phyloP scores from a whole-genome alignment of 83 land plant genomes.

The Diphasiastrum complanatum region DNA sequence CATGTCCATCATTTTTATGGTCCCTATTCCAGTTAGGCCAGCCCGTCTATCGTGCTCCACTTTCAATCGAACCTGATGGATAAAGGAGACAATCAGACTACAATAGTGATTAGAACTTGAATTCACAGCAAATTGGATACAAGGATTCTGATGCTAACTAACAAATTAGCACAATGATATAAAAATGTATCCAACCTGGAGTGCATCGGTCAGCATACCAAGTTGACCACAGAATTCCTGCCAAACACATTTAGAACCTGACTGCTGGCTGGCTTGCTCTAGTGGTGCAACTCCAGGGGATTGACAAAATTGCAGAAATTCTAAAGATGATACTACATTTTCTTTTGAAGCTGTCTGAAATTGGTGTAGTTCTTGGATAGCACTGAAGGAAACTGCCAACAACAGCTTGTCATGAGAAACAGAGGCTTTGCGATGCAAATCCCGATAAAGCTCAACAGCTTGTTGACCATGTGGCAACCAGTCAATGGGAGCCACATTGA shows the following conservation, averaged over 20 bases:
- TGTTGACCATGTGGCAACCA: constrained; percentile 89
- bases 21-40: constrained; percentile 23
- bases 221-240: constrained; percentile 46
- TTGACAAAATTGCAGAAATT: not conserved
- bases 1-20: constrained; percentile 41
- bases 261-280: constrained; percentile 9
- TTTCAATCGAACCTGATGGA: constrained; percentile 50
- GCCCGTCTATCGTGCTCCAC: constrained; percentile 46
- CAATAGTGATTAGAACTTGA: not conserved
- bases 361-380: constrained; percentile 38
- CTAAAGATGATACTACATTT: not conserved
- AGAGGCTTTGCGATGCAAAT: constrained; percentile 51
- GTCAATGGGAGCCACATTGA: constrained; percentile 80
- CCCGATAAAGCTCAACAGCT: constrained; percentile 67
- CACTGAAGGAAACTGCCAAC: constrained; percentile 56
- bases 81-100: not conserved
- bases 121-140: not conserved
- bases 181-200: constrained; percentile 44
- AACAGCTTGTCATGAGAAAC: constrained; percentile 84
- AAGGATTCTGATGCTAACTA: not conserved
- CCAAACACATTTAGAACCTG: constrained; percentile 39
- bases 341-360: not conserved
- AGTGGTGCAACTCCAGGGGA: not conserved
- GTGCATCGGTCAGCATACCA: constrained; percentile 48
- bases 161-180: not conserved